Percentiles rank a stretch among this genome's conserved stretches.
phyloP scores from a whole-genome alignment of 2,329 filamentous ascomycete species.

The Aspergillus tubingensis region DNA sequence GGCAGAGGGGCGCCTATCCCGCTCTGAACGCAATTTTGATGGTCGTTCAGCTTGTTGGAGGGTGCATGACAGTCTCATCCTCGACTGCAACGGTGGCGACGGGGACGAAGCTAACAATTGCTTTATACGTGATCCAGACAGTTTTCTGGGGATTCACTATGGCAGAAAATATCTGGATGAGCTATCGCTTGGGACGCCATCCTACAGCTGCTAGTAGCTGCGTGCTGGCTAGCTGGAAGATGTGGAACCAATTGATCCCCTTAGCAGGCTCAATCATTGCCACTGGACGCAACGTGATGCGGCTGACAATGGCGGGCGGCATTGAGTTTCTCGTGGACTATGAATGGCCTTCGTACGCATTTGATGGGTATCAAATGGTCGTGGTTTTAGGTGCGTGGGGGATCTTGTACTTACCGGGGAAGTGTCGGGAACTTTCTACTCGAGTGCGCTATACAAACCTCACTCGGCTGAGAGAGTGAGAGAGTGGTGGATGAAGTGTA shows the following conservation, averaged over 20 bases:
- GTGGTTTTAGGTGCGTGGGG: not conserved
- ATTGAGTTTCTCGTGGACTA: not conserved
- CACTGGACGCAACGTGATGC: not conserved
- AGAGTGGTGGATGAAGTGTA: no score
- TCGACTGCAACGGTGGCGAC: not conserved
- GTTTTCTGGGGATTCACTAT: not conserved
- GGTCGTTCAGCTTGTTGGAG: not conserved
- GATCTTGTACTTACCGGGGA: not conserved
- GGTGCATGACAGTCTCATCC: not conserved
- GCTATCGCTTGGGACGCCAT: not conserved
- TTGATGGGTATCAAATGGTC: not conserved
- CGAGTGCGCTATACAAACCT: no score
- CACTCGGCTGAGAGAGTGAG: no score
- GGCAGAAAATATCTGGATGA: not conserved
- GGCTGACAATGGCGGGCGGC: not conserved
- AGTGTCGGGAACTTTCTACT: not conserved
- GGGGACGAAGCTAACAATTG: not conserved
- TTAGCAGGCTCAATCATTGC: not conserved
- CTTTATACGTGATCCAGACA: not conserved
- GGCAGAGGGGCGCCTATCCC: not conserved
- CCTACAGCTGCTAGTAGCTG: not conserved
- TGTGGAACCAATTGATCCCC: not conserved
- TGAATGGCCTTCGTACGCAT: not conserved
- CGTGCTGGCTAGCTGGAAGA: not conserved
- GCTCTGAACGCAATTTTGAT: not conserved